Base-by-base conservation (phyloP, 1,139 yeast genomes). In the Yamadazyma atlantica region DNA sequence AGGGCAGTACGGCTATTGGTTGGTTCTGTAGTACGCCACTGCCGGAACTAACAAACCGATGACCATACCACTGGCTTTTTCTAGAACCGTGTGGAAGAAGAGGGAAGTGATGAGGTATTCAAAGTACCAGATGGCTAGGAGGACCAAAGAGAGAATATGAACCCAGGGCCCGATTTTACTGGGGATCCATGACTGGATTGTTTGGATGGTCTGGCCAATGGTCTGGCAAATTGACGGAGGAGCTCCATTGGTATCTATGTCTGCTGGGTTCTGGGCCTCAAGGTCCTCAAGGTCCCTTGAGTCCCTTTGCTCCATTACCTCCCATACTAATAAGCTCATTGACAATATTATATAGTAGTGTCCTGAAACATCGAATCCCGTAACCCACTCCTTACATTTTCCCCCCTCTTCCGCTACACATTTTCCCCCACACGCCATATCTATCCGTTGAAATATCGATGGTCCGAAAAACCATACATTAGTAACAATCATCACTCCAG, bases 311-410 rank as follows among this genome's bases (percentile, higher is more conserved):
- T n/a, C n/a, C n/a, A n/a, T n/a, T n/a, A n/a, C n/a, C n/a, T 61
- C 51, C 64, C 74, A 58, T 3, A 74, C 41, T 6, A 76, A 56
- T 41, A 75, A 49, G 39, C 80, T 69, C 31, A 75, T 60, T n/a
- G 78, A 72, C 1, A 71, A 57, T 3, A 80, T 48, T 33, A 80
- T 68, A 48, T 77, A 75, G 42, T 72, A 74, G 53, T 82, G 89
- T 0, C 89, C 87, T 19, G 86, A 80, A 1, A 75, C 57, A 52
- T 82, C 87, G 45, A 78, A 78, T 3, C 83, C 84, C 27, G 77
- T 73, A 4, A 54, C 54, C 84, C 86, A 82, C 18, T 41, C 8
- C n/a, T 25, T 3, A 3, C n/a, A 12, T 5, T 21, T 17, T 11
- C 13, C 11, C 6, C 12, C 13, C 4, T 18, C 32, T 4, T 35